Evolutionary conservation across 176 grass and related monocot genomes (phyloP).

Genomic region (Juncus effusus): DNA sequence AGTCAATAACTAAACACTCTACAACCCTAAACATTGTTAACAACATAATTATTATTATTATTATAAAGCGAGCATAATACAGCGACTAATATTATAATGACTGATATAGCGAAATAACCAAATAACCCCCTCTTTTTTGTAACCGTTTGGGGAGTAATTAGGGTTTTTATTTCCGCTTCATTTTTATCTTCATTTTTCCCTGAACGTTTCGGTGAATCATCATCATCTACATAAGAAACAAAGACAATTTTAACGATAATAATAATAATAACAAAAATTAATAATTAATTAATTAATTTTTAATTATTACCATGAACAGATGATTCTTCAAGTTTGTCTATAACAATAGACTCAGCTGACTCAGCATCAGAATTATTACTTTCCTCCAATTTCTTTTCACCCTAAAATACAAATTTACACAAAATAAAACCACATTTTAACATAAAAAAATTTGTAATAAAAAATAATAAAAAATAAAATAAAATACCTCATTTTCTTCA

Average conservation of each 20-base stretch:
- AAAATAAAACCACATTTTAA: neutral
- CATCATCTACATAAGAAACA: constrained; percentile 18
- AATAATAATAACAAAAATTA: constrained; percentile 22
- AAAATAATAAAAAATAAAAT: neutral
- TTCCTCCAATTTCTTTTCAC: constrained; percentile 39
- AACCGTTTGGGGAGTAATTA: constrained; percentile 9
- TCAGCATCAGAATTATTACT: constrained; percentile 16
- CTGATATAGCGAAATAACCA: constrained; percentile 40
- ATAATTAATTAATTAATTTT: constrained; percentile 8
- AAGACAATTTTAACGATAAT: neutral
- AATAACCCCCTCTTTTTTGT: constrained; percentile 20
- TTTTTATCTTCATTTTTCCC: constrained; percentile 23
- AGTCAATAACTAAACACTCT: constrained; percentile 10
- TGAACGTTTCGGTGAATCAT: constrained; percentile 27
- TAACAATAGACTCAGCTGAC: constrained; percentile 9
- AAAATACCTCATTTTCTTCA: neutral
- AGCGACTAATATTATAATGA: constrained; percentile 40
- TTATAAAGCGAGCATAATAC: constrained; percentile 29
- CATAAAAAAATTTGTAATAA: neutral
- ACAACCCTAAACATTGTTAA: neutral
- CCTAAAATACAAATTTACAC: neutral
- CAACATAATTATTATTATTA: neutral
- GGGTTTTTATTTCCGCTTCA: constrained; percentile 25
- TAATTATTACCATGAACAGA: constrained; percentile 43
- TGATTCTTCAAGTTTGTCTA: constrained; percentile 33